Evolutionary conservation across 2,329 filamentous ascomycete genomes (phyloP).

Genomic region (Sporothrix brunneoviolacea): DNA sequence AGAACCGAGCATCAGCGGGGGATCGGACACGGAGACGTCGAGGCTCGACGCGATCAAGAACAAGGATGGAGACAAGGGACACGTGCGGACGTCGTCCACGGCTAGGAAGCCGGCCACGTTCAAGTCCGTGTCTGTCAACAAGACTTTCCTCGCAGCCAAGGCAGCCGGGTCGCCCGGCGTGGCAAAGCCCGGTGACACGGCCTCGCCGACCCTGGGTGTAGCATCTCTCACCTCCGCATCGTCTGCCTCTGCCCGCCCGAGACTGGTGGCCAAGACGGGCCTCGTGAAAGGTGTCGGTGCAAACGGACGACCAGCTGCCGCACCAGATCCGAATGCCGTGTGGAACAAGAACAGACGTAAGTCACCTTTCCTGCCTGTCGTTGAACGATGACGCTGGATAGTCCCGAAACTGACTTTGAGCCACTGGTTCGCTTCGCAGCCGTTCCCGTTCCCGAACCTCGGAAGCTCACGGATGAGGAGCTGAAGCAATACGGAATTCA

Average conservation of each 20-base stretch:
- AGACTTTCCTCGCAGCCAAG: conserved; percentile 74
- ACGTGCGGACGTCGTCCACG: conserved; percentile 51
- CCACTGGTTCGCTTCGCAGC: conserved; percentile 34
- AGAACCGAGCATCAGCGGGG: conserved; percentile 64
- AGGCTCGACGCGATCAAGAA: conserved; percentile 48
- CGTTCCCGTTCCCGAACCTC: conserved; percentile 60
- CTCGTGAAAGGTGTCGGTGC: conserved; percentile 44
- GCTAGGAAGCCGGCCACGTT: conserved; percentile 72
- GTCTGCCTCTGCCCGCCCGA: conserved; percentile 49
- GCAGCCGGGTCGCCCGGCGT: conserved; percentile 35
- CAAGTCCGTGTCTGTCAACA: conserved; percentile 81
- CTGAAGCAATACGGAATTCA: conserved; percentile 83
- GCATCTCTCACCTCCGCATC: conserved; percentile 38
- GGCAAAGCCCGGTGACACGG: conserved; percentile 47
- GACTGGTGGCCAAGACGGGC: conserved; percentile 69
- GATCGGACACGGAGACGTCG: conserved; percentile 70
- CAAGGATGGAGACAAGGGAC: conserved; percentile 51
- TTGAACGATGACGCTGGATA: too few relatives aligned
- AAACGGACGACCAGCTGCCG: conserved; percentile 53
- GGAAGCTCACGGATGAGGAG: conserved; percentile 81
- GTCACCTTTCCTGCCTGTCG: conserved; percentile 27
- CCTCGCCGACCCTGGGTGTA: conserved; percentile 36
- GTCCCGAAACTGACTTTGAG: not conserved
- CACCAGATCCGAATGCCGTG: conserved; percentile 66
- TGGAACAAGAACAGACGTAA: conserved; percentile 87